Evolutionary conservation across 306 rosid genomes (phyloP).

Genomic region (Aeschynomene evenia): DNA sequence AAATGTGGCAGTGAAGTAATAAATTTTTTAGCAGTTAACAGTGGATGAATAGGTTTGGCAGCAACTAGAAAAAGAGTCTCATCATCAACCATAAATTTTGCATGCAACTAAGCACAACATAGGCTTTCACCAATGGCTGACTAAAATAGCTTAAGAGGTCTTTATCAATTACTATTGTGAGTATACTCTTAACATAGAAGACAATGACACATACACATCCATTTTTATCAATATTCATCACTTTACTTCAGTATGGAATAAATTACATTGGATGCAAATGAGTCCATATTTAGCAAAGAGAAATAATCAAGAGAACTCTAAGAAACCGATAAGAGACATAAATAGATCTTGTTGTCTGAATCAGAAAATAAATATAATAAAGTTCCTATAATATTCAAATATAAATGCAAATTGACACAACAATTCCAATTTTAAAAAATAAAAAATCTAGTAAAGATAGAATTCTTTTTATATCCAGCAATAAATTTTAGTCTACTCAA

Average conservation of each 20-base stretch:
- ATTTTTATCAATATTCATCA: conserved; percentile 21
- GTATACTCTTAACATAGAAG: not conserved
- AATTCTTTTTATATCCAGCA: conserved; percentile 23
- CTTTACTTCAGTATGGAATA: not conserved
- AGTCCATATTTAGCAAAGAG: not conserved
- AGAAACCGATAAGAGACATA: conserved; percentile 2
- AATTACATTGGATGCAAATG: conserved; percentile 2
- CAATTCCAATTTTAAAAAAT: too few relatives aligned
- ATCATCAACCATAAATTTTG: too few relatives aligned
- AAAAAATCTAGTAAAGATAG: too few relatives aligned
- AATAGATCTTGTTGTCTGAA: not conserved
- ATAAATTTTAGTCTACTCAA: conserved; percentile 15
- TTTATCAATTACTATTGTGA: not conserved
- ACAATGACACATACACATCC: conserved; percentile 9
- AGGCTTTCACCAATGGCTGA: too few relatives aligned
- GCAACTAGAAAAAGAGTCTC: too few relatives aligned
- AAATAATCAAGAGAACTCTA: conserved; percentile 12
- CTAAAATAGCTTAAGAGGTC: too few relatives aligned
- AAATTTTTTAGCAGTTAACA: not conserved
- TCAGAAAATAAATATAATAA: too few relatives aligned
- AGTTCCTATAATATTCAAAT: too few relatives aligned
- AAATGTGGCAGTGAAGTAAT: conserved; percentile 9
- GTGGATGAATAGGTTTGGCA: too few relatives aligned
- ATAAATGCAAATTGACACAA: too few relatives aligned
- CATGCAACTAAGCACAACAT: too few relatives aligned